Base-by-base conservation (phyloP, 805 yeast genomes). In the Saturnispora sekii region DNA sequence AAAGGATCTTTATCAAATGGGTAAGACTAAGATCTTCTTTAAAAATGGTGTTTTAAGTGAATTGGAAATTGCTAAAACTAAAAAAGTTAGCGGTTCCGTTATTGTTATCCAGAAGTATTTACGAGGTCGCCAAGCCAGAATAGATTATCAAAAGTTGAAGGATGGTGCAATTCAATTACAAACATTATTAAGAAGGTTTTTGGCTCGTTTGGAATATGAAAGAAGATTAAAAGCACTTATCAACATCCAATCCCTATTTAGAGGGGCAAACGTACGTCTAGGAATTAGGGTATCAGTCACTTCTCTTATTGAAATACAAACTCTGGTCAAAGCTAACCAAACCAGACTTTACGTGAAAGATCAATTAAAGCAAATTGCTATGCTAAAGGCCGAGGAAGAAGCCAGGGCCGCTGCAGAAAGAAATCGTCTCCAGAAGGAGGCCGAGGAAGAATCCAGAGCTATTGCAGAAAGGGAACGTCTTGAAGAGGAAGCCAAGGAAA, bases 31-130 rank as follows among this genome's bases (percentile, higher is more conserved):
- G 67, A 84, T 90, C 45, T 90, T 90, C 69, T 86, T 90, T 70
- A 83, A 94, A 57, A 96, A 96, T 30, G 98, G 98, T 58, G 84
- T 90, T 83, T 71, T 90, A 62, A 97, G 97, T 3, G 79, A 79
- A 50, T 70, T 90, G 52, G 98, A 90, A 65, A 86, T 86, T 55
- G 66, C 81, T 55, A 79, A 97, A 63, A 67, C 87, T 14, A 84
- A 81, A 48, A 84, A 86, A 56, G 73, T 88, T 51, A 74, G 74
- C 56, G 73, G 67, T 41, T 79, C 95, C 35, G 96, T 95, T 5
- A 80, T 79, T n/a, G 65, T 83, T 64, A 81, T 90, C 53, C 97
- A 93, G 66, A 87, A 85, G 72, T 76, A 82, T 56, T 67, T 89
- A 59, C 76, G 84, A 56, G 80, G 76, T 56, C 64, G 71, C 21